These are phyloP conservation scores for Eleusine indica DNA, from an alignment of 176 grass and related monocot genomes.

Conservation along the genomic window DNA sequence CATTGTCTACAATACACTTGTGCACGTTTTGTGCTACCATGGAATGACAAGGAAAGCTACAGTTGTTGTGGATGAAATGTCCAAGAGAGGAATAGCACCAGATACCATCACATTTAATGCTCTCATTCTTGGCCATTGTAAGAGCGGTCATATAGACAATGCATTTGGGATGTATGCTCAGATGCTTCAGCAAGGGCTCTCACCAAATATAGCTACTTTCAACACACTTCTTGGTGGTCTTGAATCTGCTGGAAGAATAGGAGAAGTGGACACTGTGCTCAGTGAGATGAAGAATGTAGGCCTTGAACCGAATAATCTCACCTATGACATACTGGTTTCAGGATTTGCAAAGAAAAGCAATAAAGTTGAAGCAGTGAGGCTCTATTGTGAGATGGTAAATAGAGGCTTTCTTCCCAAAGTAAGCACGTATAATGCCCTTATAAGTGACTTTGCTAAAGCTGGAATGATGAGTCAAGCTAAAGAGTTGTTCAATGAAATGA, in stretches of 20 bases:
- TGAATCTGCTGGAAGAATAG: slow-evolving; percentile 68
- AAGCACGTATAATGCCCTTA: slow-evolving; percentile 88
- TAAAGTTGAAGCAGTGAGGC: slow-evolving; percentile 65
- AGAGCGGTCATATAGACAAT: slow-evolving; percentile 64
- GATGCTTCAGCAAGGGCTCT: slow-evolving; percentile 60
- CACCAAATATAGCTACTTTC: slow-evolving; percentile 74
- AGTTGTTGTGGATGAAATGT: slow-evolving; percentile 74
- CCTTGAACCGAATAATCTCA: slow-evolving; percentile 62
- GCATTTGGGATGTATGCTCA: slow-evolving; percentile 71
- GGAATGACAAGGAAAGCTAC: slow-evolving; percentile 73
- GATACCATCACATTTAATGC: slow-evolving; percentile 77
- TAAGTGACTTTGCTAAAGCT: slow-evolving; percentile 66
- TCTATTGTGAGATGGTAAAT: slow-evolving; percentile 88
- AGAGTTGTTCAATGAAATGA: slow-evolving; percentile 81
- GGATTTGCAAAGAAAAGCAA: slow-evolving; percentile 77
- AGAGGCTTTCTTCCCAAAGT: slow-evolving; percentile 91
- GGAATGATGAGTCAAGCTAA: slow-evolving; percentile 97
- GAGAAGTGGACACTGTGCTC: slow-evolving; percentile 62
- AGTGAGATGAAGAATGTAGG: slow-evolving; percentile 66
- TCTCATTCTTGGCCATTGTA: slow-evolving; percentile 91
- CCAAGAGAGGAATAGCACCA: slow-evolving; percentile 59
- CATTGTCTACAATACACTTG: slow-evolving; percentile 67
- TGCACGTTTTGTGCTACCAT: slow-evolving; percentile 73
- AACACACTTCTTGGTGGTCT: slow-evolving; percentile 90
- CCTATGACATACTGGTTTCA: slow-evolving; percentile 88